Evolutionary conservation across 1,284 basidiomycete genomes (phyloP), one percentile per base, ranked within the genome.

Genomic region (Hypsizygus ulmarius): DNA sequence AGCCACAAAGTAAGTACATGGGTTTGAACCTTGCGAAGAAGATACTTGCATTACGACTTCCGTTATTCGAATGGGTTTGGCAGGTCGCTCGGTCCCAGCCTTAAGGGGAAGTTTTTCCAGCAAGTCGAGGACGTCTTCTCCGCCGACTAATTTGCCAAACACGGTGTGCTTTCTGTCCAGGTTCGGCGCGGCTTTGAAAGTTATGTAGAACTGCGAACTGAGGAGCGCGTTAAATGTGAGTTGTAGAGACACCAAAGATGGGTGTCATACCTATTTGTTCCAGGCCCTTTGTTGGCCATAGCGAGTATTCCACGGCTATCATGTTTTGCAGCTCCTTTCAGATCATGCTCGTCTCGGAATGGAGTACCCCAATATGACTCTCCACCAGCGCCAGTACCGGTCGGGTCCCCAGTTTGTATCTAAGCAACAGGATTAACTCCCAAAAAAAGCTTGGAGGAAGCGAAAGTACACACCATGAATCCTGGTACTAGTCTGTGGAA

Each of bases 401-500:
- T 95, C 2, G 95, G 95, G 66, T 99, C 95, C 38, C 95, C 96
- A 1, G 93, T 94, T 79, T 97, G 94, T 21, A 94, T 81, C 90
- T 93, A 52, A 1, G 38, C 15, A 35, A n/a, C 14, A 12, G 6
- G 51, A 47, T 39, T 16, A 29, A 34, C 39, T n/a, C n/a, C 18
- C 1, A 14, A 46, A 14, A 29, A 8, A 14, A 18, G 34, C 27
- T 18, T 10, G 21, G 3, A 25, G 29, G 11, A 6, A 18, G 44
- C 11, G 21, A 27, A 5, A 39, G 64, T n/a, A n/a, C 74, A 40
- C 54, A 90, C 89, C 97, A 99, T 99, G 64, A 99, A 99, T 0
- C 92, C 95, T 4, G 94, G 94, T 10, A 99, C 93, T 40, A 97
- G 74, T 29, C 96, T 84, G 64, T 99, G 96, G 67, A 99, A 99